Evolutionary conservation across 176 grass and related monocot species (phyloP), one percentile per base, ranked within the genome.

Genomic region (Thinopyrum elongatum): DNA sequence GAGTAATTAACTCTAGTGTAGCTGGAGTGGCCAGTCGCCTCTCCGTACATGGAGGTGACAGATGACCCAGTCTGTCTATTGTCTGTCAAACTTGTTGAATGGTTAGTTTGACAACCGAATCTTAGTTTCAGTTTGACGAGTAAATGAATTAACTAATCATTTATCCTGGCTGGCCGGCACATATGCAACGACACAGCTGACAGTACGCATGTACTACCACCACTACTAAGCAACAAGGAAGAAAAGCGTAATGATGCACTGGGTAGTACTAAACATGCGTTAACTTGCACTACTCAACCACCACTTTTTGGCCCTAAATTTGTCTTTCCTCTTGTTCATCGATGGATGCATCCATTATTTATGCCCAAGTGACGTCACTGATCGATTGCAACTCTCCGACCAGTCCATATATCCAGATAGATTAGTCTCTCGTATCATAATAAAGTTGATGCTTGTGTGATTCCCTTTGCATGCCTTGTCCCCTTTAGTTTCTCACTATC

Each of bases 381-480:
- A 47, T 36, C 47, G 63, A 47, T 35, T 86, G 49, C 78, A 76
- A 60, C 77, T 84, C 12, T 30, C 82, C 30, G 26, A 47, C 49
- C 70, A 58, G 88, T 86, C 79, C 77, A 78, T 65, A 33, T 31
- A 59, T 61, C 70, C 70, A 85, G 77, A 85, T 81, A 46, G 41
- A 78, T 82, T 90, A 86, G 74, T 90, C 84, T 77, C 88, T 22
- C 49, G 5, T 78, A 65, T 83, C 84, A 90, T 90, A 82, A 72
- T 64, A 86, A 83, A 86, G 84, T 23, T 64, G 88, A 90, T 90
- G 84, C 72, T 82, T 90, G 84, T 82, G 72, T 57, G 79, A 86
- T 72, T 65, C 84, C 30, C 60, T 70, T 74, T 74, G 41, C 73
- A 53, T 82, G 49, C 67, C 83, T 62, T 70, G 74, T 86, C 72